Evolutionary conservation across 1,284 basidiomycete genomes (phyloP).

Genomic region (Tylopilus orsonianus): DNA sequence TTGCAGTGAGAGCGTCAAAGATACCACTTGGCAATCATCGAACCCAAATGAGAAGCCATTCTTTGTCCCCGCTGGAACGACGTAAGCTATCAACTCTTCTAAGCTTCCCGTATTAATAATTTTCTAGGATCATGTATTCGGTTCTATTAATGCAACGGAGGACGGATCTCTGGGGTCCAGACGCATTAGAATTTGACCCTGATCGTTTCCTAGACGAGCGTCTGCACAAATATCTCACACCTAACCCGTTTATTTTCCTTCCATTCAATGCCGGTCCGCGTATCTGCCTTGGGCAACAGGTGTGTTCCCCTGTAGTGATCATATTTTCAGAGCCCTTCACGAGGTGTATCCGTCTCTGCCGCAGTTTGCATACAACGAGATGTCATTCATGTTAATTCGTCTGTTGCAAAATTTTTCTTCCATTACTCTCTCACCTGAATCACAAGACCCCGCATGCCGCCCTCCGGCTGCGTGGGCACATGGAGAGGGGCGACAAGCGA

Average conservation of each 20-base stretch:
- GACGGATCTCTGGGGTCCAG: constrained; percentile 39
- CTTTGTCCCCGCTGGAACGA: constrained; percentile 41
- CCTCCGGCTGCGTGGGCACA: constrained; percentile 36
- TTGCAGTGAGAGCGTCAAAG: constrained; percentile 40
- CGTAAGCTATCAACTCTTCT: constrained; percentile 36
- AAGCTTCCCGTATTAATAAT: too few relatives aligned
- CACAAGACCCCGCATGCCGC: constrained; percentile 34
- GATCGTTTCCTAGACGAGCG: constrained; percentile 34
- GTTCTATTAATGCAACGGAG: constrained; percentile 35
- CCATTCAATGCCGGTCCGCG: constrained; percentile 52
- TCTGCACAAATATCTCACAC: constrained; percentile 28
- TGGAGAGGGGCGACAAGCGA: constrained; percentile 35
- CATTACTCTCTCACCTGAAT: constrained; percentile 37
- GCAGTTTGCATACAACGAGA: constrained; percentile 49
- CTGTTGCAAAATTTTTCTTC: constrained; percentile 42
- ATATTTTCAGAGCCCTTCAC: too few relatives aligned
- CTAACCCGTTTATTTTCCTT: constrained; percentile 42
- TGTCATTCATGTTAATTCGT: constrained; percentile 43
- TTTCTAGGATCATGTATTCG: constrained; percentile 33
- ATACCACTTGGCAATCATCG: constrained; percentile 40
- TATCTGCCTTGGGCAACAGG: constrained; percentile 48
- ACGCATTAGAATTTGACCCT: constrained; percentile 46
- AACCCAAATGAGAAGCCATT: constrained; percentile 20
- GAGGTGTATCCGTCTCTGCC: too few relatives aligned
- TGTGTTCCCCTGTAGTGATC: too few relatives aligned